phyloP scores from a whole-genome alignment of 2,329 filamentous ascomycete species.

The Harringtonia lauricola region DNA sequence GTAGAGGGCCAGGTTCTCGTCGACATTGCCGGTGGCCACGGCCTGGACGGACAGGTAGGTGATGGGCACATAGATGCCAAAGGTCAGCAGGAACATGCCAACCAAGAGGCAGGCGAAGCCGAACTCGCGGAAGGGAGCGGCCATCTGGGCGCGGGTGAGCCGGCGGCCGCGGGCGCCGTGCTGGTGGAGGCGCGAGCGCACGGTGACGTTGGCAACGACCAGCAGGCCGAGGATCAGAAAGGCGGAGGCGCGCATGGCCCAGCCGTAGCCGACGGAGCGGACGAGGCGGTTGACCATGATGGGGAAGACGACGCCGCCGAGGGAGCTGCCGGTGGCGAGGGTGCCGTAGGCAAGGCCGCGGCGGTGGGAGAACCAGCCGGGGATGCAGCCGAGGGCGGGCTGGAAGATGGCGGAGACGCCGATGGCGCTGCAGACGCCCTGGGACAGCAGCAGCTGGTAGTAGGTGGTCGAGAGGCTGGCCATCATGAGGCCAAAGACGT shows the following conservation, averaged over 20 bases:
- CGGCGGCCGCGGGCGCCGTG: slow-evolving; percentile 1
- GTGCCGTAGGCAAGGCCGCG: slow-evolving; percentile 16
- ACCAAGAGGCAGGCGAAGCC: slow-evolving; percentile 11
- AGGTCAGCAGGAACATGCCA: slow-evolving; percentile 14
- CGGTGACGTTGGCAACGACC: slow-evolving; percentile 14
- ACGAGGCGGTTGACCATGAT: slow-evolving; percentile 17
- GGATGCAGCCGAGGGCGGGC: slow-evolving; percentile 13
- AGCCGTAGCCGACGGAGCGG: slow-evolving; percentile 15
- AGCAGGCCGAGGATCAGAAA: slow-evolving; percentile 18
- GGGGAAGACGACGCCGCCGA: slow-evolving; percentile 20
- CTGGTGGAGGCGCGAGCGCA: slow-evolving; percentile 11
- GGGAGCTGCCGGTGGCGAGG: slow-evolving; percentile 13
- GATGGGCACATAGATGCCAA: slow-evolving; percentile 17
- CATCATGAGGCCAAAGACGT: slow-evolving; percentile 50
- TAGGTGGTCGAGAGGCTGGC: slow-evolving; percentile 27
- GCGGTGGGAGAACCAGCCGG: slow-evolving; percentile 13
- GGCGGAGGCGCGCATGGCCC: slow-evolving; percentile 18
- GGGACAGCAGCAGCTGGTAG: slow-evolving; percentile 19
- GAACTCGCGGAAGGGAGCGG: slow-evolving; percentile 11
- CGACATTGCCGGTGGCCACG: slow-evolving; percentile 11
- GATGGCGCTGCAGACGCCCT: slow-evolving; percentile 14
- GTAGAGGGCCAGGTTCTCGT: slow-evolving; percentile 12
- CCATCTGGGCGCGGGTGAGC: slow-evolving; percentile 4
- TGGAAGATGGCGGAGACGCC: slow-evolving; percentile 12
- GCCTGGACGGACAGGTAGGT: slow-evolving; percentile 16